Evolutionary conservation across 768 basidiomycete genomes (phyloP).

Genomic region (Symmetrospora coprosmae): DNA sequence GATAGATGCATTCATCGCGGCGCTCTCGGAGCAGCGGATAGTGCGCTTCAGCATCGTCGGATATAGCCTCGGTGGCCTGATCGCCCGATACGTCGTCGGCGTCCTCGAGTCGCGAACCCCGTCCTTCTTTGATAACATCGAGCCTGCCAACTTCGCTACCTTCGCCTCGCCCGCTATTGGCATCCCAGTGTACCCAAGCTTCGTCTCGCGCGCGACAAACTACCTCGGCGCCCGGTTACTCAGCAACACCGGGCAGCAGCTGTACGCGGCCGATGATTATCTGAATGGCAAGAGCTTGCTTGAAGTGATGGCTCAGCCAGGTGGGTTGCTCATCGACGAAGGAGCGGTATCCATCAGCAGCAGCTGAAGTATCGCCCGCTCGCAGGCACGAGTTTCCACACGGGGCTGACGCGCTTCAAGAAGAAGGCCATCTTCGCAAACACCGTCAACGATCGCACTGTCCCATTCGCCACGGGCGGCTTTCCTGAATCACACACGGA

Average conservation of each 20-base stretch:
- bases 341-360: neutral
- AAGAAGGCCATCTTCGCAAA: conserved; percentile 68
- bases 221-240: conserved; percentile 55
- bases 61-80: conserved; percentile 66
- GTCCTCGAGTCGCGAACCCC: conserved; percentile 35
- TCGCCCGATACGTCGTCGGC: conserved; percentile 67
- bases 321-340: conserved; percentile 34
- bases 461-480: conserved; percentile 65
- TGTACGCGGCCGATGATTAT: conserved; percentile 57
- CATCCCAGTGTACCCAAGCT: conserved; percentile 50
- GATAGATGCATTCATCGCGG: neutral
- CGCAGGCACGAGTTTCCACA: conserved; percentile 59
- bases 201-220: conserved; percentile 46
- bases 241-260: conserved; percentile 66
- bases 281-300: conserved; percentile 51
- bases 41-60: conserved; percentile 51
- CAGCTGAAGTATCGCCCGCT: neutral
- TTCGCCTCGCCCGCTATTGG: conserved; percentile 74
- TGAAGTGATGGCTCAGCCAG: conserved; percentile 66
- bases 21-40: neutral
- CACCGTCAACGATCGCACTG: conserved; percentile 52
- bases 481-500: conserved; percentile 37
- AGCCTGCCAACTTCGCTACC: conserved; percentile 67
- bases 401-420: conserved; percentile 53
- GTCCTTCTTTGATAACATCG: conserved; percentile 54